phyloP scores from a whole-genome alignment of 306 rosid species.

The Mimosa bimucronata region DNA sequence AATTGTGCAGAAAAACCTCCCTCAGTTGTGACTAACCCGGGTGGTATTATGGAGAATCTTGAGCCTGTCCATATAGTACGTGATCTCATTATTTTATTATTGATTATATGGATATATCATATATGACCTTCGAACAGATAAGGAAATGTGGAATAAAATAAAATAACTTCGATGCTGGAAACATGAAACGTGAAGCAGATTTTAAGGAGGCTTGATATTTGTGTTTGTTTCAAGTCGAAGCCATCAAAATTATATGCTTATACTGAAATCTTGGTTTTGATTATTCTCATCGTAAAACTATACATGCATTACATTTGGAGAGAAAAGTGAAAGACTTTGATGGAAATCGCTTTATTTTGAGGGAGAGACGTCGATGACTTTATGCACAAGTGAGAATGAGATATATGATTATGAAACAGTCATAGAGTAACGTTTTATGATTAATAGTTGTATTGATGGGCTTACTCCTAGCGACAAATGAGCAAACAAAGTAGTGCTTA shows the following conservation, averaged over 20 bases:
- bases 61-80: neutral
- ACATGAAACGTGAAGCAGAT: neutral
- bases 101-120: neutral
- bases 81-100: neutral
- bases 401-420: too few species aligned
- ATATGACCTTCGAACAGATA: neutral
- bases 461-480: neutral
- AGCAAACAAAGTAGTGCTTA: too few species aligned
- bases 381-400: too few species aligned
- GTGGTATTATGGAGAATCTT: neutral
- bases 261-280: too few species aligned
- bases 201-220: neutral
- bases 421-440: neutral
- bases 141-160: neutral
- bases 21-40: conserved; percentile 24
- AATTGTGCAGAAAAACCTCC: conserved; percentile 30
- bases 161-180: neutral
- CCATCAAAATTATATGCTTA: too few species aligned
- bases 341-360: too few species aligned
- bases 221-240: too few species aligned
- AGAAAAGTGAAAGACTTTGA: too few species aligned
- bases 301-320: too few species aligned
- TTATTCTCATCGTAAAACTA: too few species aligned
- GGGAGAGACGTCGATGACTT: too few species aligned
- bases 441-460: too few species aligned